These are phyloP conservation scores for Neofusicoccum ribis DNA, from an alignment of 2,329 filamentous ascomycete genomes.

Conservation along the genomic window DNA sequence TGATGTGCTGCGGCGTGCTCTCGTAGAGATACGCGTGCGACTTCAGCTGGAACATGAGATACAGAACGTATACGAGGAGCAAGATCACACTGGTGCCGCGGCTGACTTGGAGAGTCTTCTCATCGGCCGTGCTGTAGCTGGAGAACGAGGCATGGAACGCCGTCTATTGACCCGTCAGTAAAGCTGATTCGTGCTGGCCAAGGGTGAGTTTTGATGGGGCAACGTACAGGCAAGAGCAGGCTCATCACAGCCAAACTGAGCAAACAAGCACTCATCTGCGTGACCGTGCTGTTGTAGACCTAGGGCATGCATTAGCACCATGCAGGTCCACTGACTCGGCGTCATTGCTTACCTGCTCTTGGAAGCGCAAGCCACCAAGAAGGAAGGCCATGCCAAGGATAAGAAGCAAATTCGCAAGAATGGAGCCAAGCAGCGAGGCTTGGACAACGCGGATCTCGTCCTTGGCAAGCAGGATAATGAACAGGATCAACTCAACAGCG, in stretches of 20 bases:
- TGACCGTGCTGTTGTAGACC: slow-evolving; percentile 94
- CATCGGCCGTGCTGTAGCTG: slow-evolving; percentile 62
- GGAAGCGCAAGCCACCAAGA: slow-evolving; percentile 79
- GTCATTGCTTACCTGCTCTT: slow-evolving; percentile 66
- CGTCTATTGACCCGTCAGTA: slow-evolving; percentile 53
- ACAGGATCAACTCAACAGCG: slow-evolving; percentile 55
- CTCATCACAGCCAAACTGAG: slow-evolving; percentile 89
- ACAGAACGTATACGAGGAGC: slow-evolving; percentile 77
- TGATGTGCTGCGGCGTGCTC: slow-evolving; percentile 87
- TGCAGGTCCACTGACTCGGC: slow-evolving; percentile 23
- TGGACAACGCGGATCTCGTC: slow-evolving; percentile 89
- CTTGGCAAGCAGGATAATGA: slow-evolving; percentile 48
- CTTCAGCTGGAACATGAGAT: slow-evolving; percentile 87
- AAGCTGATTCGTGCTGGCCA: neutral
- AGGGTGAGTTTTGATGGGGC: neutral
- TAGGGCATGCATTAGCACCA: slow-evolving; percentile 34
- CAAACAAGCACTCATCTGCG: slow-evolving; percentile 92
- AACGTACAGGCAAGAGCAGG: slow-evolving; percentile 72
- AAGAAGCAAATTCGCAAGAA: slow-evolving; percentile 82
- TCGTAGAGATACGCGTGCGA: slow-evolving; percentile 91
- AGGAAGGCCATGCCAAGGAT: slow-evolving; percentile 93
- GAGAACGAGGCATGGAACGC: slow-evolving; percentile 89
- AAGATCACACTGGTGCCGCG: slow-evolving; percentile 85
- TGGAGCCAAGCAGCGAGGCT: slow-evolving; percentile 84
- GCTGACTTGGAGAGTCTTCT: slow-evolving; percentile 76